Conservation (phyloP, 352 stramenopile species). For the Globisporangium okanoganense region DNA sequence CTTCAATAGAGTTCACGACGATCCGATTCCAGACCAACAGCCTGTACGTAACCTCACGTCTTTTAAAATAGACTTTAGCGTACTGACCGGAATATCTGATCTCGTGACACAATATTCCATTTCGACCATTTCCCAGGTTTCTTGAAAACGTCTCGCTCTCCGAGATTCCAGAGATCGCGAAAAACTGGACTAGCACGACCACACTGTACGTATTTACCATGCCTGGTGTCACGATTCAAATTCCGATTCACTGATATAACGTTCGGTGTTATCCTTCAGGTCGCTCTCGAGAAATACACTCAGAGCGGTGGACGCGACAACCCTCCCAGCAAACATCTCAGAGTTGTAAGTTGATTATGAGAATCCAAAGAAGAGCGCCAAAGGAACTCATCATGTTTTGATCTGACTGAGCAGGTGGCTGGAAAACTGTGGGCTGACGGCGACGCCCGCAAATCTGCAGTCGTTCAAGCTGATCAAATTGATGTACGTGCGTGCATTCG, state of each 20-base stretch:
- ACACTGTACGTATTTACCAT: conserved; percentile 12
- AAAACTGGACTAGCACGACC: conserved; percentile 13
- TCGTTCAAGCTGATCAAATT: conserved; percentile 6
- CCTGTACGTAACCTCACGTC: conserved; percentile 5
- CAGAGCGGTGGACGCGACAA: not conserved
- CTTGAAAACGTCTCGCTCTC: conserved; percentile 11
- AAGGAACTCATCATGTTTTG: not conserved
- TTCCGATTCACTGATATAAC: too few species aligned
- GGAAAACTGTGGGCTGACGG: conserved; percentile 8
- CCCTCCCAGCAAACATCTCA: conserved; percentile 4
- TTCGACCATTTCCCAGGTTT: conserved; percentile 1
- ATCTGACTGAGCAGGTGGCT: conserved; percentile 4
- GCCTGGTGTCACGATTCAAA: too few species aligned
- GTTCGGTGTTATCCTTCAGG: not conserved
- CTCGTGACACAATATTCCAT: too few species aligned
- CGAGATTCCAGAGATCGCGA: conserved; percentile 8
- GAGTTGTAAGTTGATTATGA: conserved; percentile 13
- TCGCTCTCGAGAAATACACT: conserved; percentile 13
- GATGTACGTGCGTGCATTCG: conserved; percentile 6
- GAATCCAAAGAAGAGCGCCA: too few species aligned
- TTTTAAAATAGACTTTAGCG: too few species aligned
- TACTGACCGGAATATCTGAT: too few species aligned
- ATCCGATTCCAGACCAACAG: conserved; percentile 12
- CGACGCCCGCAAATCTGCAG: conserved; percentile 4
- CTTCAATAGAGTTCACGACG: conserved; percentile 10